Conservation (phyloP, 306 rosid genomes). For the Myrica gale region DNA sequence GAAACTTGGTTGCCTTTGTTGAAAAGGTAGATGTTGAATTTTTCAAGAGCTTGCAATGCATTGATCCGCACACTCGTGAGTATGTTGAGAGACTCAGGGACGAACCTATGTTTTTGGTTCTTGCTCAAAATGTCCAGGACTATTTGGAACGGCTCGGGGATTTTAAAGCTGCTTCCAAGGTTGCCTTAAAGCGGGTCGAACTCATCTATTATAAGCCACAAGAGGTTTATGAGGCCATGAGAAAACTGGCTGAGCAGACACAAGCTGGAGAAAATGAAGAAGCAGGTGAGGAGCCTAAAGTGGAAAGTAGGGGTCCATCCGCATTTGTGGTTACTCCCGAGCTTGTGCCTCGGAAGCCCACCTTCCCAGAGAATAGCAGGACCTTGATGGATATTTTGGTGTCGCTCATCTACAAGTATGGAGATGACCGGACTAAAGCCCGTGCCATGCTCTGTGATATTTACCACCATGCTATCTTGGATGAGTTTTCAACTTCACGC, state of each 20-base stretch:
- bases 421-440: constrained; percentile 94
- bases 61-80: constrained; percentile 95
- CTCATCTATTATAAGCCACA: constrained; percentile 88
- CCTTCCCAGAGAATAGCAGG: constrained; percentile 81
- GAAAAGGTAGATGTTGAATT: constrained; percentile 80
- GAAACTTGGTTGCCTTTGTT: constrained; percentile 82
- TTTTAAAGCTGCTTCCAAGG: constrained; percentile 76
- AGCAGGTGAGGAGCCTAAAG: constrained; percentile 48
- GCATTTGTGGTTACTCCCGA: constrained; percentile 79
- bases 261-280: constrained; percentile 50
- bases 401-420: constrained; percentile 69
- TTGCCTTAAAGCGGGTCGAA: constrained; percentile 80
- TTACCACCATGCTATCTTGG: constrained; percentile 85
- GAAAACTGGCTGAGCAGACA: constrained; percentile 70
- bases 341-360: constrained; percentile 77
- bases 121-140: constrained; percentile 93
- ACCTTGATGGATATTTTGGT: constrained; percentile 77
- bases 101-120: constrained; percentile 75
- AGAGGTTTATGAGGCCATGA: constrained; percentile 95
- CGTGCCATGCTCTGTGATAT: constrained; percentile 99
- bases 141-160: constrained; percentile 68
- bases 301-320: constrained; percentile 62
- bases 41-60: constrained; percentile 96
- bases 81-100: constrained; percentile 94
- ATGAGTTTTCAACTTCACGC: constrained; percentile 79